These are phyloP conservation scores for Ceratobasidium sp. DNA, from an alignment of 1,284 basidiomycete genomes.

Conservation along the genomic window DNA sequence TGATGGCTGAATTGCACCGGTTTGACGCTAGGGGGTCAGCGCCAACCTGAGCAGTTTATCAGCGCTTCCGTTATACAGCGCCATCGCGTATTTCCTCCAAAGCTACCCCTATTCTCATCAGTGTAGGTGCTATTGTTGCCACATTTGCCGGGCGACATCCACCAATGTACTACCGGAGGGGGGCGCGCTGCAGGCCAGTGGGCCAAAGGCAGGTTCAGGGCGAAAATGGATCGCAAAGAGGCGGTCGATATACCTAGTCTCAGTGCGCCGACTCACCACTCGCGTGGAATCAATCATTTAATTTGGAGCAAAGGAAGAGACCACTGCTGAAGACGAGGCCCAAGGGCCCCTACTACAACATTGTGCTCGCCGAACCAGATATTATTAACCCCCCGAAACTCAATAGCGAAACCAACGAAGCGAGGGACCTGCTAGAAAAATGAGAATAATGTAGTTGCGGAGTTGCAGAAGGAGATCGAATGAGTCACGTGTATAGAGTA, in stretches of 20 bases:
- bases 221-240: slow-evolving; percentile 96
- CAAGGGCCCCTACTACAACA: slow-evolving; percentile 91
- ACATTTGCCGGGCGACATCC: slow-evolving; percentile 79
- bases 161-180: slow-evolving; percentile 66
- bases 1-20: slow-evolving; percentile 23
- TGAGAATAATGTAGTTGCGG: no score
- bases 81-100: slow-evolving; percentile 51
- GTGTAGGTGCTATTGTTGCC: slow-evolving; percentile 83
- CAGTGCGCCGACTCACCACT: slow-evolving; percentile 67
- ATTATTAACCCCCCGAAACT: slow-evolving; percentile 95
- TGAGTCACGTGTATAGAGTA: no score
- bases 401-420: slow-evolving; percentile 98
- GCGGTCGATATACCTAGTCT: slow-evolving; percentile 93
- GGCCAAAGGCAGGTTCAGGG: slow-evolving; percentile 93
- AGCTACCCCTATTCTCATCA: slow-evolving; percentile 78
- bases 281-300: slow-evolving; percentile 1
- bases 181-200: slow-evolving; percentile 81
- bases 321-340: slow-evolving; percentile 76
- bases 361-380: slow-evolving; percentile 97
- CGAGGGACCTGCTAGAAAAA: slow-evolving; percentile 86
- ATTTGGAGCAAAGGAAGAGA: slow-evolving; percentile 70
- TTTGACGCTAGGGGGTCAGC: not conserved
- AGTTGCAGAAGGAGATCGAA: no score
- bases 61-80: slow-evolving; percentile 4
- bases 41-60: slow-evolving; percentile 6